These are phyloP conservation scores for Pilasporangium apinafurcum DNA, from an alignment of 352 stramenopile genomes.

Conservation along the genomic window DNA sequence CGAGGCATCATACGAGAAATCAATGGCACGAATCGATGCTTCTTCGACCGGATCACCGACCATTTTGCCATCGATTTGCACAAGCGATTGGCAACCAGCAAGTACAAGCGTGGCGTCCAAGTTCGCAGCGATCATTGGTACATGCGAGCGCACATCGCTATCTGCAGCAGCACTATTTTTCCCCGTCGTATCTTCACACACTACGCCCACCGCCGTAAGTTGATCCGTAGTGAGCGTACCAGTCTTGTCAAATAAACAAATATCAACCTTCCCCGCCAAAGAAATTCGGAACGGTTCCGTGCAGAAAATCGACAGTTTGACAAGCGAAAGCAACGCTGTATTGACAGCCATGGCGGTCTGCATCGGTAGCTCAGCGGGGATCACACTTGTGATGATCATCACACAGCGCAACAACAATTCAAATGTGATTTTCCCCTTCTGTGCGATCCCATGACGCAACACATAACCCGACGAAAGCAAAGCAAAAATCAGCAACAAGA, in stretches of 20 bases:
- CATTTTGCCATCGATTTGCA: constrained; percentile 95
- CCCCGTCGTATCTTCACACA: constrained; percentile 65
- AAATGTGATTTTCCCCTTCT: constrained; percentile 92
- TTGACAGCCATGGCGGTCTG: constrained; percentile 97
- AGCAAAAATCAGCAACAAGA: constrained; percentile 96
- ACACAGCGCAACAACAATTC: constrained; percentile 97
- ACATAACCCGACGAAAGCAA: constrained; percentile 93
- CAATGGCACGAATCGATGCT: constrained; percentile 94
- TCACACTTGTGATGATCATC: constrained; percentile 98
- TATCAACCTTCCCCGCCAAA: constrained; percentile 93
- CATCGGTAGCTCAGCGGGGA: constrained; percentile 98
- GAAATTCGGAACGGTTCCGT: constrained; percentile 98
- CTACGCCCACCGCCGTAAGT: constrained; percentile 91
- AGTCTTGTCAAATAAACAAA: constrained; percentile 99
- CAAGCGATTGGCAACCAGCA: constrained; percentile 95
- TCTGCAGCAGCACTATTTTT: constrained; percentile 11
- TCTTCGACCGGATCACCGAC: constrained; percentile 98
- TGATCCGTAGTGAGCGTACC: constrained; percentile 97
- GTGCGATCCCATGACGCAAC: constrained; percentile 79
- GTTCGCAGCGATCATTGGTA: constrained; percentile 82
- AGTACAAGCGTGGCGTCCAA: constrained; percentile 79
- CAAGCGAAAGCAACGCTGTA: constrained; percentile 91
- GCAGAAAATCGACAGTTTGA: constrained; percentile 96
- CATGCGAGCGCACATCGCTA: constrained; percentile 51
- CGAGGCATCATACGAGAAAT: constrained; percentile 84